A percentile compares a stretch with the other conserved stretches of the same genome.
Evolutionary conservation across 306 rosid species (phyloP).

Genomic region (Adenanthera pavonina): DNA sequence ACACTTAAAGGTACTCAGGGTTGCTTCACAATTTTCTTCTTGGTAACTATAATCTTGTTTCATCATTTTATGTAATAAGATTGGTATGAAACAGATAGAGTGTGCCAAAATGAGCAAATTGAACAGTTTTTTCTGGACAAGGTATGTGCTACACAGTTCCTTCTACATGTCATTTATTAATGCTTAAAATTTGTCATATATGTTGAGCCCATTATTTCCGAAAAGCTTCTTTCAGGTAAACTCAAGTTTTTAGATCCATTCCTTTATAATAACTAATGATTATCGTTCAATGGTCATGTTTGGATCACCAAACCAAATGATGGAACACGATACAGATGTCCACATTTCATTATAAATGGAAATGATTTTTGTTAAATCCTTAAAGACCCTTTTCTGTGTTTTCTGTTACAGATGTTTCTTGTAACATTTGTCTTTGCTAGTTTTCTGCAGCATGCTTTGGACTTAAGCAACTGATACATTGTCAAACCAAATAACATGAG

Average conservation of each 20-base stretch:
- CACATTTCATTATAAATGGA: neutral
- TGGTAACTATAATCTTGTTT: neutral
- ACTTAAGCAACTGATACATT: too few species aligned
- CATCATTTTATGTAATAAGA: constrained; percentile 9
- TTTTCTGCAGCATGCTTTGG: too few species aligned
- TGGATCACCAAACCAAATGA: neutral
- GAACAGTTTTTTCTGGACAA: constrained; percentile 40
- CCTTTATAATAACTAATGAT: neutral
- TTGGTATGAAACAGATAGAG: constrained; percentile 53
- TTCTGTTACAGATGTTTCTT: neutral
- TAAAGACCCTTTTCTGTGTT: neutral
- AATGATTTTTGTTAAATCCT: neutral
- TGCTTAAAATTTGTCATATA: neutral
- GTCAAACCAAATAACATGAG: too few species aligned
- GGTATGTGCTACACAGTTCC: constrained; percentile 31
- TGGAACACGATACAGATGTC: neutral
- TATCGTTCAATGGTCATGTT: neutral
- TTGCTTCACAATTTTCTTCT: neutral
- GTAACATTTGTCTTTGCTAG: too few species aligned
- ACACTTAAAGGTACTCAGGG: constrained; percentile 61
- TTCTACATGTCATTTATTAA: neutral
- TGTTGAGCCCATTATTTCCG: neutral
- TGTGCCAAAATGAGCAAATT: constrained; percentile 34
- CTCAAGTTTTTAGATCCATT: neutral
- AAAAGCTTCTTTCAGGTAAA: neutral